Conservation (phyloP, 768 basidiomycete genomes). For the Podaxis rugospora region DNA sequence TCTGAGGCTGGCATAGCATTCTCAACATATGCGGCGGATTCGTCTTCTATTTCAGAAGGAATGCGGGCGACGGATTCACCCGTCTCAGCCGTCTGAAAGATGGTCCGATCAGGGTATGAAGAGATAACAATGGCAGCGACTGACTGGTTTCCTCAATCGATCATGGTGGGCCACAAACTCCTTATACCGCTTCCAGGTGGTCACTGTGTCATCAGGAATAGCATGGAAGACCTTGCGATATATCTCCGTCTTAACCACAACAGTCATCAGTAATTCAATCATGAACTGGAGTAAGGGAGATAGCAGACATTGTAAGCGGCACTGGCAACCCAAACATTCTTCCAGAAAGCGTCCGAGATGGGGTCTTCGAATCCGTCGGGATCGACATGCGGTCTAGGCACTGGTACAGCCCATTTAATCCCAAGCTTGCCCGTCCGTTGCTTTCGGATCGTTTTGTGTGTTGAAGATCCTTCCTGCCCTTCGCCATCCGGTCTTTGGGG, state of each 20-base stretch:
- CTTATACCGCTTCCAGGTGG: constrained; percentile 94
- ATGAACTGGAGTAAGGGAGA: constrained; percentile 13
- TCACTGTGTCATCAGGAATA: constrained; percentile 87
- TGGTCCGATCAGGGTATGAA: not conserved
- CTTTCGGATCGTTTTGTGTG: constrained; percentile 37
- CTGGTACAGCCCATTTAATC: constrained; percentile 60
- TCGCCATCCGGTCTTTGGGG: constrained; percentile 42
- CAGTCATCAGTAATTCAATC: constrained; percentile 13
- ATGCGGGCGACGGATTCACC: constrained; percentile 48
- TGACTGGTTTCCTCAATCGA: constrained; percentile 63
- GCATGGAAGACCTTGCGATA: constrained; percentile 94
- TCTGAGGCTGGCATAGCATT: constrained; percentile 20
- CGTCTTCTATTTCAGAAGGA: constrained; percentile 55
- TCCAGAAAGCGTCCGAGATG: constrained; percentile 84
- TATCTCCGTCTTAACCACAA: constrained; percentile 73
- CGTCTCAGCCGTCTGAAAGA: constrained; percentile 38
- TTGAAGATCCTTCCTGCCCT: constrained; percentile 43
- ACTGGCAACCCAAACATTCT: constrained; percentile 80
- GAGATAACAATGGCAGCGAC: constrained; percentile 18
- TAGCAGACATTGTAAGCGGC: constrained; percentile 82
- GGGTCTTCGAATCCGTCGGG: constrained; percentile 86
- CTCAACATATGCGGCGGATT: constrained; percentile 25
- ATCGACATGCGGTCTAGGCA: constrained; percentile 66
- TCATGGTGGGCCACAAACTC: constrained; percentile 79
- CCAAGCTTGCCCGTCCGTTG: constrained; percentile 49